Evolutionary conservation across 2,329 filamentous ascomycete genomes (phyloP), one percentile per base, ranked within the genome.

Genomic region (Penicillium italicum): DNA sequence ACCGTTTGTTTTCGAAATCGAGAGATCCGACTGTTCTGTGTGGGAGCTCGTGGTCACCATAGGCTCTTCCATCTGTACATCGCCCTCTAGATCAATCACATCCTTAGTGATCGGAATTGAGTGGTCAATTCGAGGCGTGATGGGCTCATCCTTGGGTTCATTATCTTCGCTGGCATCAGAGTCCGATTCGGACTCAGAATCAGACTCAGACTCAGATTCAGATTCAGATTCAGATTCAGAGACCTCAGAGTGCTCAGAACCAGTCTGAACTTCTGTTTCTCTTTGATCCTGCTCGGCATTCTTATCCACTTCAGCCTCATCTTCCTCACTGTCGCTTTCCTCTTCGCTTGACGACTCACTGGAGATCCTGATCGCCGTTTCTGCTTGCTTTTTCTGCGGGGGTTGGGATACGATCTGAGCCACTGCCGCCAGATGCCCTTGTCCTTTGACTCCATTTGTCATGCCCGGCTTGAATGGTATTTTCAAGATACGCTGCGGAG

Each of bases 41-140:
- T 22, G 31, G 7, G 31, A 33, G 18, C 60, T 24, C 12, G 12
- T n/a, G 11, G 24, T 22, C 3, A n/a, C 24, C 11, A 12, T 5
- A 16, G n/a, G 18, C 2, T 20, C 54, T 9, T 55, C 42, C 64
- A 66, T 66, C 9, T 49, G 28, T 26, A 62, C 38, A 53, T 66
- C 59, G 9, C 59, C 57, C 18, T 66, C 62, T 41, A 22, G 16
- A 14, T 53, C 50, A 18, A 34, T 12, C 14, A 33, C 14, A 41
- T 42, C 36, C 26, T 10, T 4, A 7, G 11, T 10, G 4, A 14
- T 36, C 3, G 38, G 22, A 12, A 28, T 28, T 3, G 16, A 12
- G 18, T 9, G 7, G n/a, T 34, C 28, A 36, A 45, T 22, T 5
- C 5, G 49, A 37, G 49, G 22, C 12, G 22, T 30, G 11, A 20